Percentiles rank a stretch among this genome's conserved stretches.
phyloP scores from a whole-genome alignment of 306 rosid species.

The Glycine latifolia region DNA sequence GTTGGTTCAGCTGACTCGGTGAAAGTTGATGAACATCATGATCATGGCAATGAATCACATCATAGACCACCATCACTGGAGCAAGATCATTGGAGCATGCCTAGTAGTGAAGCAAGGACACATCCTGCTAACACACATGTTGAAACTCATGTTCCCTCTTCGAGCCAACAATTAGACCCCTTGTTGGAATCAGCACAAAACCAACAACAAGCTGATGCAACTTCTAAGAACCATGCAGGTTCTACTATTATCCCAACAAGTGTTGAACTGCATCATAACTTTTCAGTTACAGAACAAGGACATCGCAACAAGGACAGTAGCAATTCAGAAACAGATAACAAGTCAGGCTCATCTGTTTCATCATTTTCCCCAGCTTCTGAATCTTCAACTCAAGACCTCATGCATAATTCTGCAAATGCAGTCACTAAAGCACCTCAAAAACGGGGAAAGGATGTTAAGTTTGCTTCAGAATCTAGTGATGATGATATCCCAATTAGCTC shows the following conservation, averaged over 20 bases:
- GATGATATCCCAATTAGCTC: conserved; percentile 54
- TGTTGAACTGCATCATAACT: background rate
- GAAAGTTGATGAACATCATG: conserved; percentile 14
- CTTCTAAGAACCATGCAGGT: conserved; percentile 4
- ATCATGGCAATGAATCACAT: conserved; percentile 4
- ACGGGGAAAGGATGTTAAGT: background rate
- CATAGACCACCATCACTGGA: background rate
- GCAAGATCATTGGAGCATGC: conserved; percentile 13
- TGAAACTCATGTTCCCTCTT: conserved; percentile 29
- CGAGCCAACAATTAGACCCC: conserved; percentile 23
- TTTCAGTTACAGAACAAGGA: background rate
- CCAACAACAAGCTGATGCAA: background rate
- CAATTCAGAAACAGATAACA: background rate
- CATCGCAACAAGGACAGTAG: too few relatives aligned
- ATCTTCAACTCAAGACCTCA: conserved; percentile 37
- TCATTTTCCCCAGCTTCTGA: conserved; percentile 37
- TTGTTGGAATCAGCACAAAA: conserved; percentile 28
- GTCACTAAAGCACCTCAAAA: conserved; percentile 3
- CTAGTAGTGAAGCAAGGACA: conserved; percentile 7
- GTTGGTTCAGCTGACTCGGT: background rate
- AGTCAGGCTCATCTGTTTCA: conserved; percentile 31
- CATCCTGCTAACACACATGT: background rate
- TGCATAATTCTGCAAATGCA: conserved; percentile 19
- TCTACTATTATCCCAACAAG: background rate
- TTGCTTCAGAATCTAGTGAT: conserved; percentile 29